Evolutionary conservation across 2,329 filamentous ascomycete species (phyloP).

Genomic region (Cladophialophora carrionii): DNA sequence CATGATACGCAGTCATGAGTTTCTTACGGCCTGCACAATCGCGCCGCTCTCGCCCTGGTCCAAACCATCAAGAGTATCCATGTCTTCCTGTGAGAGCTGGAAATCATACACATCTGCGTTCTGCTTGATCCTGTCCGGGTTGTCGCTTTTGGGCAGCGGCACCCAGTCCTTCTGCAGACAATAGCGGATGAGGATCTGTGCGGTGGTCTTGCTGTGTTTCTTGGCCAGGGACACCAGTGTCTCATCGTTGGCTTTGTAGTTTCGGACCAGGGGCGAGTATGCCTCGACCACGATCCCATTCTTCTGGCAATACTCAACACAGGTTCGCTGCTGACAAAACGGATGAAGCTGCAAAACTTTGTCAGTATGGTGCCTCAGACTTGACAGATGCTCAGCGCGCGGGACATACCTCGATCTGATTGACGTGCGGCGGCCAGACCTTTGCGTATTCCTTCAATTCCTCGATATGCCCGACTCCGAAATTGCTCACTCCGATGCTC

Average conservation of each 20-base stretch:
- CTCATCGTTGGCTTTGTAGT: slow-evolving; percentile 71
- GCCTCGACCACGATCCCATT: slow-evolving; percentile 59
- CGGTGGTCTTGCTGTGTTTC: slow-evolving; percentile 73
- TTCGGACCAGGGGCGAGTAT: slow-evolving; percentile 62
- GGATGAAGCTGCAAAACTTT: slow-evolving; percentile 64
- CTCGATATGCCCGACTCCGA: slow-evolving; percentile 68
- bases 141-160: slow-evolving; percentile 75
- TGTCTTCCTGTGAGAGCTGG: slow-evolving; percentile 60
- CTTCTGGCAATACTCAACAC: slow-evolving; percentile 59
- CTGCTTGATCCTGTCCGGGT: slow-evolving; percentile 65
- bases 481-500: slow-evolving; percentile 75
- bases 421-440: slow-evolving; percentile 70
- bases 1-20: slow-evolving; percentile 41
- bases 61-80: slow-evolving; percentile 57
- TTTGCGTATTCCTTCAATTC: slow-evolving; percentile 68
- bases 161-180: slow-evolving; percentile 77
- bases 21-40: slow-evolving; percentile 53
- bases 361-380: neutral
- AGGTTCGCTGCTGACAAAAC: slow-evolving; percentile 68
- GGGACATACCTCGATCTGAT: slow-evolving; percentile 68
- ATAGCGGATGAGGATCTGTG: slow-evolving; percentile 80
- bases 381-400: neutral
- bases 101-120: slow-evolving; percentile 69
- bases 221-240: slow-evolving; percentile 66
- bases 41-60: slow-evolving; percentile 55